Conservation (phyloP, 2,329 filamentous ascomycete genomes). For the Aspergillus quadrilineatus region DNA sequence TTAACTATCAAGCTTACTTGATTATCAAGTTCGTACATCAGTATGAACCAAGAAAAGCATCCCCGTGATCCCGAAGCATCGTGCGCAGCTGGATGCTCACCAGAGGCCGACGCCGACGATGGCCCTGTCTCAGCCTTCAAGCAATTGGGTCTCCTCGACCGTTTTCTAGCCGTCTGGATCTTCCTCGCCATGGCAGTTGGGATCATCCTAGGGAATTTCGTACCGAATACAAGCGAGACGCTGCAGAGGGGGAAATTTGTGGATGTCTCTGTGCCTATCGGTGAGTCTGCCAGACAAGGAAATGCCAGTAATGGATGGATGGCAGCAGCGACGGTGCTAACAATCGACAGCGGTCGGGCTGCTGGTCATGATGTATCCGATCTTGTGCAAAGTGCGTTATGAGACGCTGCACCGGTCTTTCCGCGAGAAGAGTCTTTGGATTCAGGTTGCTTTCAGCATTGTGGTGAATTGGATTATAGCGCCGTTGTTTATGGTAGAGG, state of each 20-base stretch:
- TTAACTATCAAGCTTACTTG: too few species aligned
- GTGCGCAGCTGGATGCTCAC: background rate
- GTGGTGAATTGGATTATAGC: constrained; percentile 81
- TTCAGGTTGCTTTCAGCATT: constrained; percentile 72
- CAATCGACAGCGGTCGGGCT: constrained; percentile 65
- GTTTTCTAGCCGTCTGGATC: constrained; percentile 60
- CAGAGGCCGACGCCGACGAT: background rate
- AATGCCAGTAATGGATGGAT: too few species aligned
- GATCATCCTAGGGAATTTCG: constrained; percentile 73
- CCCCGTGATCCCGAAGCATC: constrained; percentile 14
- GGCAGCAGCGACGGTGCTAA: background rate
- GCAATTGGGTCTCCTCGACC: constrained; percentile 21
- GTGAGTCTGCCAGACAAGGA: constrained; percentile 39
- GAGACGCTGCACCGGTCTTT: constrained; percentile 71
- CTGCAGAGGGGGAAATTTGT: constrained; percentile 71
- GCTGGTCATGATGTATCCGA: constrained; percentile 92
- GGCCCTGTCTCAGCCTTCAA: constrained; percentile 22
- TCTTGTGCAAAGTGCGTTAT: constrained; percentile 80
- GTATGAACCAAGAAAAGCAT: constrained; percentile 8
- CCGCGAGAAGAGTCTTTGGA: constrained; percentile 64
- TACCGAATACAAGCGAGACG: constrained; percentile 58
- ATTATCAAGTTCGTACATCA: background rate
- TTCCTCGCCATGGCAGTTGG: constrained; percentile 74
- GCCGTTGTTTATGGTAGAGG: constrained; percentile 71
- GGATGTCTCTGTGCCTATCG: constrained; percentile 66